A percentile compares a stretch with the other conserved stretches of the same genome.
phyloP scores from a whole-genome alignment of 805 yeast genomes.

The Yarrowia yakushimensis region DNA sequence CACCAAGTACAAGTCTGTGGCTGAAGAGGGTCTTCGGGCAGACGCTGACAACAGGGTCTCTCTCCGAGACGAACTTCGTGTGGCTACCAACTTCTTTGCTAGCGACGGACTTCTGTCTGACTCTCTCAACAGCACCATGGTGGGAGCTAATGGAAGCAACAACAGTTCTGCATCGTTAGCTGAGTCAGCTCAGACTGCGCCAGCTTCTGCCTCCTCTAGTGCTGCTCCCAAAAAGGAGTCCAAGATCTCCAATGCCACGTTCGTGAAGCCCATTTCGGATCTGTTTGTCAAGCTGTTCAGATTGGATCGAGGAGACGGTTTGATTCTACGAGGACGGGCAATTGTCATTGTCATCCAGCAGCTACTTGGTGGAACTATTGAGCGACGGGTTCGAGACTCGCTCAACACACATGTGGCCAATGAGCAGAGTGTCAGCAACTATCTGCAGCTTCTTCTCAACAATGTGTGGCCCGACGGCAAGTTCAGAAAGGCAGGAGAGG shows the following conservation, averaged over 20 bases:
- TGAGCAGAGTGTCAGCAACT: constrained; percentile 27
- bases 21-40: not conserved
- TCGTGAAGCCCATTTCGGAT: constrained; percentile 80
- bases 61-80: constrained; percentile 38
- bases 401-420: constrained; percentile 38
- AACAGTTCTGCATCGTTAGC: not conserved
- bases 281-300: constrained; percentile 67
- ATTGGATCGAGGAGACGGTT: constrained; percentile 57
- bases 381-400: constrained; percentile 50
- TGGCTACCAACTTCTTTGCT: constrained; percentile 16
- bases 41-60: constrained; percentile 43
- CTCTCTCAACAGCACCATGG: not conserved
- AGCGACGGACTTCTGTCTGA: constrained; percentile 5
- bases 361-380: constrained; percentile 81
- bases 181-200: not conserved
- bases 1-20: constrained; percentile 28
- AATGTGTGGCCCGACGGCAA: constrained; percentile 53
- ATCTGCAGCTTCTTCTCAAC: constrained; percentile 33
- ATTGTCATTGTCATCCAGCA: constrained; percentile 78
- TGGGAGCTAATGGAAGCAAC: not conserved
- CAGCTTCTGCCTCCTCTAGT: not conserved
- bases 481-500: constrained; percentile 35
- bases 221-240: not conserved
- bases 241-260: constrained; percentile 37
- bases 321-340: constrained; percentile 79